Evolutionary conservation across 2,329 filamentous ascomycete species (phyloP).

Genomic region (Fonsecaea erecta): DNA sequence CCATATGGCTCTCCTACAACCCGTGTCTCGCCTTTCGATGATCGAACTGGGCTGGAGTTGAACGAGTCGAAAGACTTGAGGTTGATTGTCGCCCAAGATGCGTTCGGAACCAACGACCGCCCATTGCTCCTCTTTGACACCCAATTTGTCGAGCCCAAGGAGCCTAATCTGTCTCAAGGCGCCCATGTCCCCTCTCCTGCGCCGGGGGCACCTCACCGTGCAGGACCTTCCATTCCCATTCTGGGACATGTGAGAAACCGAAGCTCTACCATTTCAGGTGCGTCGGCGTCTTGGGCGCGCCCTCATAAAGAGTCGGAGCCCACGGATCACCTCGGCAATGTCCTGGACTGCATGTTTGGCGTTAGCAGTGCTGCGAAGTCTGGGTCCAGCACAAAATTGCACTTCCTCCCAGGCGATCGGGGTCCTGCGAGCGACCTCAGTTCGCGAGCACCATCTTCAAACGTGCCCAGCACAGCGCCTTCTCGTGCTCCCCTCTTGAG

Average conservation of each 20-base stretch:
- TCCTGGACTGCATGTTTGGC: constrained; percentile 65
- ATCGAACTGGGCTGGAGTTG: constrained; percentile 52
- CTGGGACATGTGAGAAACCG: constrained; percentile 50
- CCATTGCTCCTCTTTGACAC: constrained; percentile 54
- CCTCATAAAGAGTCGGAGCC: constrained; percentile 38
- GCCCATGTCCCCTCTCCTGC: constrained; percentile 4
- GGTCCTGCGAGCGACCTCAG: constrained; percentile 18
- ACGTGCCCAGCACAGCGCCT: constrained; percentile 33
- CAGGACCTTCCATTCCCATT: constrained; percentile 43
- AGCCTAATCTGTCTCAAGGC: constrained; percentile 14
- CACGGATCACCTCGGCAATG: constrained; percentile 57
- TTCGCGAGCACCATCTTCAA: constrained; percentile 18
- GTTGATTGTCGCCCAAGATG: constrained; percentile 55
- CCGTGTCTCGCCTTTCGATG: constrained; percentile 51
- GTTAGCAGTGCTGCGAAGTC: constrained; percentile 62
- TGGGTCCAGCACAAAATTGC: constrained; percentile 65
- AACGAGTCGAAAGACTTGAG: constrained; percentile 52
- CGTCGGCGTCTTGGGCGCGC: constrained; percentile 44
- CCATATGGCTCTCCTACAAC: constrained; percentile 46
- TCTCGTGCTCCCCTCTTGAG: constrained; percentile 22
- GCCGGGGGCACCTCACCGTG: constrained; percentile 40
- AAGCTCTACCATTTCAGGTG: constrained; percentile 51
- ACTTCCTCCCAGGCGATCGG: constrained; percentile 52
- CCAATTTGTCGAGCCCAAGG: constrained; percentile 35
- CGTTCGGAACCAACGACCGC: constrained; percentile 53